Base-by-base conservation (phyloP, 768 basidiomycete species). In the Punctularia strigosozonata region DNA sequence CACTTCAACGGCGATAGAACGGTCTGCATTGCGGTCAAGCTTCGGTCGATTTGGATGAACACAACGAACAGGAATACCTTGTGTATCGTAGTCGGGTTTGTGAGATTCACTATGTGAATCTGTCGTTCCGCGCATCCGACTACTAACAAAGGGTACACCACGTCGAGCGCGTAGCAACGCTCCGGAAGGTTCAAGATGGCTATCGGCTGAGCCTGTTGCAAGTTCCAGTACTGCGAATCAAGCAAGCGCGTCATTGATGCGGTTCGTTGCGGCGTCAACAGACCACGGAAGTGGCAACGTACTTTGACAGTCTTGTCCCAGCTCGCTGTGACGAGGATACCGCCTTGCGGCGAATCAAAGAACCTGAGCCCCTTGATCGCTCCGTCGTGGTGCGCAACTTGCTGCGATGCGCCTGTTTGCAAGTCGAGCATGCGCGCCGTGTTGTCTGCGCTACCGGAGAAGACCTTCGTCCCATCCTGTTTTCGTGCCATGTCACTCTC, bases 221-320 rank as follows among this genome's bases (percentile, higher is more conserved):
- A 36, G 47, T 66, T 61, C 67, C 67, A 69, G 44, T 34, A 34
- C 33, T 34, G 18, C 13, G 20, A 10, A 8, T 19, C 10, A 30
- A 30, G 8, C 10, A 10, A 19, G 22, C 15, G 13, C 17, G 15
- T 14, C 19, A 25, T 22, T 26, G 21, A 12, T 64, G 42, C 14
- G 38, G 14, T 37, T n/a, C 22, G 31, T 20, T 34, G 26, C 42
- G 22, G 13, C n/a, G 17, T 14, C 13, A 23, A 37, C 4, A 17
- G n/a, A 25, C 26, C 10, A 26, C 19, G n/a, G 19, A n/a, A 7
- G 40, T 50, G 35, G n/a, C n/a, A n/a, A n/a, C n/a, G n/a, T 44
- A 66, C 66, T 55, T 64, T 64, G 24, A 69, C 46, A 30, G 62
- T 65, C 48, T 65, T 65, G 47, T 71, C 69, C 69, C 69, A 71